These are phyloP conservation scores for Asparagopsis taxiformis DNA, from an alignment of 31 red algal species.

Conservation along the genomic window DNA sequence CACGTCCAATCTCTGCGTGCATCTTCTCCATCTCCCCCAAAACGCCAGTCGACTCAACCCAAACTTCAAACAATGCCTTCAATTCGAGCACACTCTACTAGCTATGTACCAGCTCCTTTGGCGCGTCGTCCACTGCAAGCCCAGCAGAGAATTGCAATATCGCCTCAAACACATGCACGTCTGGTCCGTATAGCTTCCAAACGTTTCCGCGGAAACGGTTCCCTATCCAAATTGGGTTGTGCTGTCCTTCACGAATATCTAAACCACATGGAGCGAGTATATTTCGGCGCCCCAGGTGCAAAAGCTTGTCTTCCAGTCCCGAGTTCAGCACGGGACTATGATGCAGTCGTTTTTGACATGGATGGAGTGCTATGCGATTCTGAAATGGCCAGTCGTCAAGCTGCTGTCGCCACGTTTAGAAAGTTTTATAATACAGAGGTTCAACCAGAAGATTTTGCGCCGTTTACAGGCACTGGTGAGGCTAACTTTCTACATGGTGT, in stretches of 20 bases:
- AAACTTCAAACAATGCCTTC: too few relatives aligned
- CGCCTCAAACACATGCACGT: conserved; percentile 20
- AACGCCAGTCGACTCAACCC: too few relatives aligned
- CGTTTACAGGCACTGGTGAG: conserved; percentile 88
- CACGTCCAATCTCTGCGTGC: too few relatives aligned
- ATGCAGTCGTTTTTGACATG: conserved; percentile 94
- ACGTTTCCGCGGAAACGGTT: conserved; percentile 39
- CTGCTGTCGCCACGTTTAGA: conserved; percentile 53
- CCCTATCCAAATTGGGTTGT: conserved; percentile 47
- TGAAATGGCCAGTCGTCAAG: conserved; percentile 56
- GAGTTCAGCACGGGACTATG: conserved; percentile 16
- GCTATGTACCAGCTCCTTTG: too few relatives aligned
- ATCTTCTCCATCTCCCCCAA: too few relatives aligned
- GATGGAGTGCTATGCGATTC: conserved; percentile 91
- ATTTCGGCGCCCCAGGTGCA: conserved; percentile 38
- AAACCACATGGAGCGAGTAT: conserved; percentile 26
- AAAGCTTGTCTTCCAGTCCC: conserved; percentile 8
- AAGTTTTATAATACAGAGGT: conserved; percentile 41
- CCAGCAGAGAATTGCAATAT: neutral
- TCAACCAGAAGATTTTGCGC: conserved; percentile 65
- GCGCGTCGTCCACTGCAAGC: too few relatives aligned
- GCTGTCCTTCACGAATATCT: conserved; percentile 62
- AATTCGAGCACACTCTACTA: too few relatives aligned
- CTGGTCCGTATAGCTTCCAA: conserved; percentile 15
- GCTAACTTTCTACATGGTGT: conserved; percentile 77